Conservation (phyloP, 371 early-diverging fungal species). For the Entomophthora muscae region DNA sequence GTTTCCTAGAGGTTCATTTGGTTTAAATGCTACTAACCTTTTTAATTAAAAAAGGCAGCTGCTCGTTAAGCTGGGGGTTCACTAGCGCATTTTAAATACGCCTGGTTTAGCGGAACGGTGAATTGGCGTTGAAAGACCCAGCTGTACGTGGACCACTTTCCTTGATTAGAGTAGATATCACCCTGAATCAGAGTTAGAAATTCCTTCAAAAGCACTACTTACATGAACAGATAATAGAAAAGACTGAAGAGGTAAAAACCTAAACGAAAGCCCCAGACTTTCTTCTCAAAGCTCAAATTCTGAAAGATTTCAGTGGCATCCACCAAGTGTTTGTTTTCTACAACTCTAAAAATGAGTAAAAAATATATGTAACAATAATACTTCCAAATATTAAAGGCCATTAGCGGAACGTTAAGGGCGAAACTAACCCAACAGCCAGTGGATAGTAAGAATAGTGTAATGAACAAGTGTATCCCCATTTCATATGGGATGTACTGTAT, state of each 20-base stretch:
- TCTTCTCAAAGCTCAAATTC: conserved; percentile 1
- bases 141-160: neutral
- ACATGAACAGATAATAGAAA: conserved; percentile 9
- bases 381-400: conserved; percentile 3
- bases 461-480: neutral
- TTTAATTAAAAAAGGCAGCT: no score
- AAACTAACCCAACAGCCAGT: conserved; percentile 3
- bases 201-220: neutral
- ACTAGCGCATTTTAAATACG: no score
- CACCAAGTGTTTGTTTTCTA: conserved; percentile 1
- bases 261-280: conserved; percentile 3
- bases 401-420: neutral
- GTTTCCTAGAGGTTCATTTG: no score
- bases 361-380: neutral
- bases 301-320: conserved; percentile 9
- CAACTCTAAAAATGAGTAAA: conserved; percentile 1
- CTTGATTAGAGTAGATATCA: neutral
- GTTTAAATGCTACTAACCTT: no score
- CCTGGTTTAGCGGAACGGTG: no score
- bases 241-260: conserved; percentile 8
- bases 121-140: no score
- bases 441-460: neutral
- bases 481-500: conserved; percentile 6
- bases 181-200: neutral
- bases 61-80: no score